Evolutionary conservation across 768 basidiomycete species (phyloP).

Genomic region (Fistulinella prunicolor): DNA sequence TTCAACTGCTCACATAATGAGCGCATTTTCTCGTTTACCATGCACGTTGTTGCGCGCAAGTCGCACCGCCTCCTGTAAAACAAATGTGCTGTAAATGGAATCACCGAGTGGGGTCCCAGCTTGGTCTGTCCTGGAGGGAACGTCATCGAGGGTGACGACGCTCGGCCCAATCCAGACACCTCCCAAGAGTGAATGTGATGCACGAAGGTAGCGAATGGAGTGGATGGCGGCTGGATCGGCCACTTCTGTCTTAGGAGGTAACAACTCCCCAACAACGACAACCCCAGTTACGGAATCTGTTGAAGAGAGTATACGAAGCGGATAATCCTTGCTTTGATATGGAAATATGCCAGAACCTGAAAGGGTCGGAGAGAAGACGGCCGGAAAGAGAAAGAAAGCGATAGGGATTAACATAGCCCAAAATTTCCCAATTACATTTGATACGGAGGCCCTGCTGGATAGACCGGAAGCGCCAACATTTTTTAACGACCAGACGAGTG

Average conservation of each 20-base stretch:
- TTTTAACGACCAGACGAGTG: constrained; percentile 14
- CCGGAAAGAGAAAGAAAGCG: constrained; percentile 38
- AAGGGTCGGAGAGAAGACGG: constrained; percentile 54
- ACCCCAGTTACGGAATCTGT: constrained; percentile 73
- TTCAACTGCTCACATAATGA: constrained; percentile 60
- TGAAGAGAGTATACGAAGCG: constrained; percentile 65
- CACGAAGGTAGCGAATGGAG: constrained; percentile 59
- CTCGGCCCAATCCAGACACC: constrained; percentile 76
- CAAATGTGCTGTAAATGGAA: constrained; percentile 81
- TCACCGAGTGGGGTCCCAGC: constrained; percentile 59
- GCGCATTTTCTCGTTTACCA: constrained; percentile 48
- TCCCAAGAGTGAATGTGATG: constrained; percentile 62
- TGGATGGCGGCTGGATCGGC: constrained; percentile 36
- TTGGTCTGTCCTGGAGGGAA: constrained; percentile 46
- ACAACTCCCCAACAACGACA: constrained; percentile 76
- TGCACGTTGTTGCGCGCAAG: constrained; percentile 54
- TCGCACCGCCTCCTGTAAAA: constrained; percentile 82
- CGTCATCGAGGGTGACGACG: constrained; percentile 41
- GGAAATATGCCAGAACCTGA: constrained; percentile 49
- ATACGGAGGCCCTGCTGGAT: neutral
- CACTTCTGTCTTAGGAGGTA: constrained; percentile 36
- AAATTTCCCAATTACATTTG: constrained; percentile 1
- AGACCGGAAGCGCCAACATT: neutral
- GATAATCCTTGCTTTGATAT: constrained; percentile 50
- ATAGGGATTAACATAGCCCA: constrained; percentile 22